These are phyloP conservation scores for Aureobasidium vineae DNA, from an alignment of 2,329 filamentous ascomycete genomes.

Conservation along the genomic window DNA sequence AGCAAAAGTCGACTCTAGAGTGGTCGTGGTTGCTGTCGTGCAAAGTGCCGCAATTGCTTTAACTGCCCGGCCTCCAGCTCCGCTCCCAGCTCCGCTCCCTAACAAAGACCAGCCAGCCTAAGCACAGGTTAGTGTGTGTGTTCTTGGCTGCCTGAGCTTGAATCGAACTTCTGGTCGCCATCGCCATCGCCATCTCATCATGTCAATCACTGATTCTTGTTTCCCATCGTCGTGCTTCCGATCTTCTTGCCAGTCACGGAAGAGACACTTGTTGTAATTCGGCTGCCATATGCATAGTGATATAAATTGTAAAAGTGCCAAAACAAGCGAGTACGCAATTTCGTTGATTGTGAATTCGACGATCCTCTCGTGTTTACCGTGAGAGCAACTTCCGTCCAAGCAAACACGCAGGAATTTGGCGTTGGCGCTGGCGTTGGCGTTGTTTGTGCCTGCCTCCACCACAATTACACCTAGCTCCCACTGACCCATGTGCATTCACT, in stretches of 20 bases:
- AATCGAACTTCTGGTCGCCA: not conserved
- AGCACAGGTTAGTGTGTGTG: not conserved
- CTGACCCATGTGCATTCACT: not conserved
- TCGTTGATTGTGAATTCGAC: not conserved
- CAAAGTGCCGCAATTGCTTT: constrained; percentile 5
- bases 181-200: not conserved
- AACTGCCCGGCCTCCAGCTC: not conserved
- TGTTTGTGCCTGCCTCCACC: constrained; percentile 3
- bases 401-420: constrained; percentile 7
- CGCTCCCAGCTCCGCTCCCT: constrained; percentile 3
- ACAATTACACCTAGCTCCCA: not conserved
- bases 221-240: not conserved
- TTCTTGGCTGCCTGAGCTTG: not conserved
- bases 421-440: not conserved
- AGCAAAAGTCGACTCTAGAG: not conserved
- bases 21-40: not conserved
- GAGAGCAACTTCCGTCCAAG: not conserved
- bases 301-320: not conserved
- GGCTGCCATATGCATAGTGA: not conserved
- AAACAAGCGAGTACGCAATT: constrained; percentile 13
- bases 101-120: not conserved
- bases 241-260: not conserved
- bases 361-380: not conserved
- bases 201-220: not conserved
- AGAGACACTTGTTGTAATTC: not conserved